Conservation (phyloP, 495 filamentous ascomycete genomes). For the Penicillium canescens region DNA sequence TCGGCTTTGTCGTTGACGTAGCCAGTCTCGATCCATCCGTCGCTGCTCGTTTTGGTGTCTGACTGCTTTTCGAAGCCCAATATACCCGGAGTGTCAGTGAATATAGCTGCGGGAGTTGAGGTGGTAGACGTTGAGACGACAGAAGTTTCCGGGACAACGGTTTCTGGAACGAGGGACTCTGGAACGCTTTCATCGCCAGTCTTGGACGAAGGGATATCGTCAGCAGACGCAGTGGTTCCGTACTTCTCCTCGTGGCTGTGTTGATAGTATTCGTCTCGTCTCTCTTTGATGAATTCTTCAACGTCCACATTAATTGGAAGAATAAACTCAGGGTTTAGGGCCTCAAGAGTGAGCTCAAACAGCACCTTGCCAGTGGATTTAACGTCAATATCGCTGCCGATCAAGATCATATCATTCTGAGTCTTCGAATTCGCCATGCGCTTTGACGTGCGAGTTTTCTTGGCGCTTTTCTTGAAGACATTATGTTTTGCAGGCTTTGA, state of each 20-base stretch:
- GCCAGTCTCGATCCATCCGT: slow-evolving; percentile 39
- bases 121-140: slow-evolving; percentile 5
- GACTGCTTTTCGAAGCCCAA: slow-evolving; percentile 16
- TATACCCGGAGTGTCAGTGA: not conserved
- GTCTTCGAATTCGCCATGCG: slow-evolving; percentile 6
- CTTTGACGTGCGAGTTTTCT: slow-evolving; percentile 7
- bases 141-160: not conserved
- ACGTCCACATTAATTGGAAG: slow-evolving; percentile 11
- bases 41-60: slow-evolving; percentile 19
- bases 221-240: not conserved
- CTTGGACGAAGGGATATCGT: not conserved
- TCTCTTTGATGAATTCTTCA: slow-evolving; percentile 19
- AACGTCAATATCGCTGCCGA: slow-evolving; percentile 10
- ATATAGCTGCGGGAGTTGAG: not conserved
- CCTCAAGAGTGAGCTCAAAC: slow-evolving; percentile 25
- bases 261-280: slow-evolving; percentile 17
- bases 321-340: slow-evolving; percentile 24
- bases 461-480: slow-evolving; percentile 4
- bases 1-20: slow-evolving; percentile 35
- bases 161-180: not conserved
- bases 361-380: slow-evolving; percentile 21
- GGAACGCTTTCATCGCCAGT: not conserved
- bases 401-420: not conserved
- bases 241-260: slow-evolving; percentile 1
- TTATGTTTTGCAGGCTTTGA: slow-evolving; percentile 4